phyloP scores from a whole-genome alignment of 768 basidiomycete species.

The Russula foetens region DNA sequence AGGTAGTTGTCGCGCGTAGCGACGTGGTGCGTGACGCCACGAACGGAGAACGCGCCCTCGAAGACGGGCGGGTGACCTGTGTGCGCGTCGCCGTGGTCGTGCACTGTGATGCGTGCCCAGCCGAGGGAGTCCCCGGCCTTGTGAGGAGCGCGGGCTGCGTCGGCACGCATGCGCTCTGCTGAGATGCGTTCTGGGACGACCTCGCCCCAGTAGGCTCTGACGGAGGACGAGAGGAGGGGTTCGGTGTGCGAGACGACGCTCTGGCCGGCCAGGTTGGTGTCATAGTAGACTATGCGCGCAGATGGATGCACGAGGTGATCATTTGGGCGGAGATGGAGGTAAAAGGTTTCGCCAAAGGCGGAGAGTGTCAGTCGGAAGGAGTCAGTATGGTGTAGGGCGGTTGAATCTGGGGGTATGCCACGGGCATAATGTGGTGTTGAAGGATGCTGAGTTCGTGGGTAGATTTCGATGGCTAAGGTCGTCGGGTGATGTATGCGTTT shows the following conservation, averaged over 20 bases:
- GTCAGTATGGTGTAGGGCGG: slow-evolving; percentile 56
- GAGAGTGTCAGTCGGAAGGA: slow-evolving; percentile 61
- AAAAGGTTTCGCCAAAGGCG: slow-evolving; percentile 56
- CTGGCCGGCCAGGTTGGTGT: slow-evolving; percentile 41
- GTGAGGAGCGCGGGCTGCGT: slow-evolving; percentile 45
- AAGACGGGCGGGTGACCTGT: slow-evolving; percentile 47
- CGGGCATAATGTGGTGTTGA: slow-evolving; percentile 4
- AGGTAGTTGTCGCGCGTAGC: slow-evolving; percentile 63
- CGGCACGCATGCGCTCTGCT: slow-evolving; percentile 49
- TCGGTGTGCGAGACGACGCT: slow-evolving; percentile 44
- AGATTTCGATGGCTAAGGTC: slow-evolving; percentile 33
- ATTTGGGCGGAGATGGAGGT: slow-evolving; percentile 72
- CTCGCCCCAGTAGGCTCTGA: slow-evolving; percentile 68
- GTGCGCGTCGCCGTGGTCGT: slow-evolving; percentile 46
- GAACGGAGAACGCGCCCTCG: slow-evolving; percentile 67
- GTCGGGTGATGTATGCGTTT: slow-evolving; percentile 33
- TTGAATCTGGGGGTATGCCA: slow-evolving; percentile 30
- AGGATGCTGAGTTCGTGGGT: slow-evolving; percentile 27
- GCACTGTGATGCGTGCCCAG: slow-evolving; percentile 72
- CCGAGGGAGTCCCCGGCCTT: slow-evolving; percentile 47
- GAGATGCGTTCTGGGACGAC: slow-evolving; percentile 56
- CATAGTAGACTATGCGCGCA: slow-evolving; percentile 62
- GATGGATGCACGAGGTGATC: slow-evolving; percentile 71
- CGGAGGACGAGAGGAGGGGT: slow-evolving; percentile 54
- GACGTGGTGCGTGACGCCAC: slow-evolving; percentile 63